These are phyloP conservation scores for Chaetomiaceae sp. DNA, from an alignment of 2,329 filamentous ascomycete species.

Conservation along the genomic window DNA sequence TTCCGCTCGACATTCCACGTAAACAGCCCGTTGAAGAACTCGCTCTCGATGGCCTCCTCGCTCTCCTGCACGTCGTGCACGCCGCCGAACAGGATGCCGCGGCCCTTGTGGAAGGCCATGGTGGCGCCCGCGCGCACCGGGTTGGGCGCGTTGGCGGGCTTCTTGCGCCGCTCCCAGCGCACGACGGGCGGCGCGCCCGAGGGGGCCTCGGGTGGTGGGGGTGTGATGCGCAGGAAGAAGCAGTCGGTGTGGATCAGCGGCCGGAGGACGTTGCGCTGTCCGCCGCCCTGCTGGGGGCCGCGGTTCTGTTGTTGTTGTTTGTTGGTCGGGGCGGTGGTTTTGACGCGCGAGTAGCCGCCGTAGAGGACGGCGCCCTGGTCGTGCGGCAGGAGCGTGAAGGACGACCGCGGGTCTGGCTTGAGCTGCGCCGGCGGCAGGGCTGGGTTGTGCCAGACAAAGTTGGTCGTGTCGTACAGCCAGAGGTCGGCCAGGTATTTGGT, in stretches of 20 bases:
- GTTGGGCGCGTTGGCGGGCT: slow-evolving; percentile 80
- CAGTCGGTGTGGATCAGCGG: slow-evolving; percentile 92
- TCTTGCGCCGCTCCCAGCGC: slow-evolving; percentile 90
- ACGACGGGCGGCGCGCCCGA: slow-evolving; percentile 64
- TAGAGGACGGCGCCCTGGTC: slow-evolving; percentile 86
- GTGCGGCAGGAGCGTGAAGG: slow-evolving; percentile 86
- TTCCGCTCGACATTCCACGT: slow-evolving; percentile 96
- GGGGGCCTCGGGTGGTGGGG: slow-evolving; percentile 62
- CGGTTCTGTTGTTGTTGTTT: slow-evolving; percentile 58
- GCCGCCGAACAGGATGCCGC: slow-evolving; percentile 89
- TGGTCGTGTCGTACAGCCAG: slow-evolving; percentile 91
- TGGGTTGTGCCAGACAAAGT: slow-evolving; percentile 79
- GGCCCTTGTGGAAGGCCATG: slow-evolving; percentile 90
- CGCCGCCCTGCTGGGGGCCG: slow-evolving; percentile 36
- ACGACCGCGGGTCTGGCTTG: slow-evolving; percentile 86
- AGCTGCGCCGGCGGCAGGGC: slow-evolving; percentile 70
- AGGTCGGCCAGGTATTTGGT: slow-evolving; percentile 91
- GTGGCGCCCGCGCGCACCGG: slow-evolving; percentile 83
- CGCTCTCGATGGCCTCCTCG: slow-evolving; percentile 92
- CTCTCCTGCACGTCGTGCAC: slow-evolving; percentile 89
- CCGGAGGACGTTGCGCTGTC: slow-evolving; percentile 69
- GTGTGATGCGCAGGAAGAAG: slow-evolving; percentile 81
- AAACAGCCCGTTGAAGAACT: slow-evolving; percentile 90
- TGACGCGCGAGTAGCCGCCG: slow-evolving; percentile 90
- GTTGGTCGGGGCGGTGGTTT: slow-evolving; percentile 56